A percentile compares a stretch with the other conserved stretches of the same genome.
Conservation (phyloP, 2,329 filamentous ascomycete species). For the Sporothrix pallida region DNA sequence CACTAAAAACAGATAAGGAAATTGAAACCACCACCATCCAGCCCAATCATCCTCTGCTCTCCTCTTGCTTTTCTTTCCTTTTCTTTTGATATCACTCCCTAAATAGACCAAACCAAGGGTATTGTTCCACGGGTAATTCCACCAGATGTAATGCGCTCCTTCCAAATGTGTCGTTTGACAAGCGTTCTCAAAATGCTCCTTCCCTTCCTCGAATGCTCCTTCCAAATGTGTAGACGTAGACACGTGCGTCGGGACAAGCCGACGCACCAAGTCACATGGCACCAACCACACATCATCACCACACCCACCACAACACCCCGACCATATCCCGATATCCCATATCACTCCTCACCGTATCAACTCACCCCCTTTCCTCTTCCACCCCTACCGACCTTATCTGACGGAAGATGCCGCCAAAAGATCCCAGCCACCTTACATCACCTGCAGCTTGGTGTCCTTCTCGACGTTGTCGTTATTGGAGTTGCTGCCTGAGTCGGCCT, state of each 20-base stretch:
- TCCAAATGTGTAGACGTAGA: background rate
- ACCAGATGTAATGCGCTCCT: too few relatives aligned
- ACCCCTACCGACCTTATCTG: background rate
- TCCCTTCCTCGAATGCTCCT: too few relatives aligned
- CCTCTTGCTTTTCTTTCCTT: background rate
- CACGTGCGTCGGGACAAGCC: background rate
- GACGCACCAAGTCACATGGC: too few relatives aligned
- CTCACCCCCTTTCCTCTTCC: background rate
- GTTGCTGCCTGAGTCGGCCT: background rate
- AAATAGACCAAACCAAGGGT: background rate
- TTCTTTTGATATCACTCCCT: background rate
- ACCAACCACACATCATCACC: background rate
- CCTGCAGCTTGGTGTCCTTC: background rate
- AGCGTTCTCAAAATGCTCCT: too few relatives aligned
- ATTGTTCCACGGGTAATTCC: background rate
- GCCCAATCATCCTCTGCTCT: background rate
- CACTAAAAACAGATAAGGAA: background rate
- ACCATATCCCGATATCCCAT: background rate
- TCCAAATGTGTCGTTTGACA: too few relatives aligned
- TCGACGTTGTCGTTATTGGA: constrained; percentile 2
- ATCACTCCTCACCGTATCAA: background rate
- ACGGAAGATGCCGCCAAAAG: too few relatives aligned
- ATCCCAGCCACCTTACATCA: background rate
- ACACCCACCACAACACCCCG: background rate
- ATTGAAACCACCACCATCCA: background rate